These are phyloP conservation scores for Bombardia bombarda DNA, from an alignment of 495 filamentous ascomycete species.

Conservation along the genomic window DNA sequence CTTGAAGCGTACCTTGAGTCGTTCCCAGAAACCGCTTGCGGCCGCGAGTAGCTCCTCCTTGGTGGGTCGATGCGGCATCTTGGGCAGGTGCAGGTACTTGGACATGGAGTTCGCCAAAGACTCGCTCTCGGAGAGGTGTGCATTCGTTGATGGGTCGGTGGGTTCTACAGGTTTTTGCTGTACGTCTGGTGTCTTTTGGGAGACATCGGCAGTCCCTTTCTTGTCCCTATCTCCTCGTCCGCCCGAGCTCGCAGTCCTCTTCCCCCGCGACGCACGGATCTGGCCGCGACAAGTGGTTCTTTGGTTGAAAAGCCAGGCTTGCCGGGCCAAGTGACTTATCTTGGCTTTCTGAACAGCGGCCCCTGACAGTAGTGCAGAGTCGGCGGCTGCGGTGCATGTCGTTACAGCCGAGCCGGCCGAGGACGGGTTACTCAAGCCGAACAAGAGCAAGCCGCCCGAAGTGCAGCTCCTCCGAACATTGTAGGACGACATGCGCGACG, in stretches of 20 bases:
- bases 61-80: constrained; percentile 74
- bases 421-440: constrained; percentile 28
- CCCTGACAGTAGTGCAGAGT: constrained; percentile 28
- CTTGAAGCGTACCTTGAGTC: constrained; percentile 89
- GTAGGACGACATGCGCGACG: constrained; percentile 13
- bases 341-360: constrained; percentile 24
- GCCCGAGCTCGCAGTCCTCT: constrained; percentile 27
- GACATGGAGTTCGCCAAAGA: constrained; percentile 32
- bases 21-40: constrained; percentile 85
- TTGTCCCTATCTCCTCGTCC: constrained; percentile 21
- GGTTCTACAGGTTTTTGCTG: constrained; percentile 2
- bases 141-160: constrained; percentile 9
- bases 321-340: constrained; percentile 30
- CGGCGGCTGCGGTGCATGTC: constrained; percentile 32
- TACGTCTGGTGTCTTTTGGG: constrained; percentile 4
- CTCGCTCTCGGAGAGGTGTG: constrained; percentile 21
- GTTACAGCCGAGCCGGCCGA: constrained; percentile 31
- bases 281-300: constrained; percentile 19
- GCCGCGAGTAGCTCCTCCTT: constrained; percentile 91
- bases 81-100: constrained; percentile 53
- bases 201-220: constrained; percentile 2
- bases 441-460: constrained; percentile 33
- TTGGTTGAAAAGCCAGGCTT: constrained; percentile 23
- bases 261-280: constrained; percentile 1
- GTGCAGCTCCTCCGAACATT: constrained; percentile 35